Percentiles rank a stretch among this genome's conserved stretches.
Conservation (phyloP, 1,284 basidiomycete genomes). For the Tausonia pullulans region DNA sequence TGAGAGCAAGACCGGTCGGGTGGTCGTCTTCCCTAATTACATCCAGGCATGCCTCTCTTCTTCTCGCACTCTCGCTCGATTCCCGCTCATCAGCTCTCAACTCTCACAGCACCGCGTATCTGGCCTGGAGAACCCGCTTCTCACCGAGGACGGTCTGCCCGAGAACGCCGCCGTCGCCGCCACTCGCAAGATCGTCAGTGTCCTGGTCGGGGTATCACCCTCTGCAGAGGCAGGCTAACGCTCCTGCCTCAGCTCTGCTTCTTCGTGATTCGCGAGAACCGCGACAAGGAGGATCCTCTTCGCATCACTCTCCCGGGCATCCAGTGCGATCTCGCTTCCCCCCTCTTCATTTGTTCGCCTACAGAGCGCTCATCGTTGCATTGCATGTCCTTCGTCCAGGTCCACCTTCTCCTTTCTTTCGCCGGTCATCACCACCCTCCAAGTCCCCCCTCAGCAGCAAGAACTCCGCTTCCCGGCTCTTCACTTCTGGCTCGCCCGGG, state of each 20-base stretch:
- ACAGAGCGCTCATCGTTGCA: not conserved
- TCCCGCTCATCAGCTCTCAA: too few species aligned
- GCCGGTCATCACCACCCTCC: slow-evolving; percentile 7
- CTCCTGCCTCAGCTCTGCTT: slow-evolving; percentile 11
- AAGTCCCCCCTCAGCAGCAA: slow-evolving; percentile 10
- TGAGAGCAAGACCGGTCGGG: not conserved
- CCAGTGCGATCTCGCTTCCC: not conserved
- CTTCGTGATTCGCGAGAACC: slow-evolving; percentile 13
- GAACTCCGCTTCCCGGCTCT: not conserved
- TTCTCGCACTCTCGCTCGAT: too few species aligned
- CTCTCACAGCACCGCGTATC: slow-evolving; percentile 8
- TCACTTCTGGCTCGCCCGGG: slow-evolving; percentile 4
- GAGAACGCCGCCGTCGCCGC: too few species aligned
- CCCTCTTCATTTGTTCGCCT: too few species aligned
- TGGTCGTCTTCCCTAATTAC: slow-evolving; percentile 13
- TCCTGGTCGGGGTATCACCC: not conserved
- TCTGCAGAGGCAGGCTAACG: not conserved
- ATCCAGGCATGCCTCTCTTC: not conserved
- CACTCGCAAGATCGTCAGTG: slow-evolving; percentile 10
- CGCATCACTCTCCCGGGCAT: slow-evolving; percentile 6
- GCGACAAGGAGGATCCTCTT: not conserved
- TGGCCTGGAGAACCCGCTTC: slow-evolving; percentile 2
- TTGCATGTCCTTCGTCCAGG: not conserved
- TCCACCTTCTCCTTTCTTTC: not conserved
- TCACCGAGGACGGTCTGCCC: not conserved